Percentiles rank a stretch among this genome's conserved stretches.
Conservation (phyloP, 805 yeast species). For the Saccharomycopsis selenospora region DNA sequence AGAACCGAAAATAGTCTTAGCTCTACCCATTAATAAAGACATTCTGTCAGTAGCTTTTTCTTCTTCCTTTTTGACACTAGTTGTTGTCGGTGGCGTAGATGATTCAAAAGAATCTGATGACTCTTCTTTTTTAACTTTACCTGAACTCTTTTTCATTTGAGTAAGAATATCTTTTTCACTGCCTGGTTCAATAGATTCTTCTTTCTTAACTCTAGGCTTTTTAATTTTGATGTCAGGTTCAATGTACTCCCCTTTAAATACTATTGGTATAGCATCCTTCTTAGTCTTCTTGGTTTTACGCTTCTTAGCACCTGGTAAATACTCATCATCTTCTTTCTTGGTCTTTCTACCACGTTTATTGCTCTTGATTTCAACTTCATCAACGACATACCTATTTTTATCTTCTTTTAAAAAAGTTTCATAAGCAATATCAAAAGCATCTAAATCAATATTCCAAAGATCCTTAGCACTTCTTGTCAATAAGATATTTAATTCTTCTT, state of each 20-base stretch:
- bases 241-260: conserved; percentile 15
- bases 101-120: too few relatives aligned
- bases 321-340: conserved; percentile 15
- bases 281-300: conserved; percentile 8
- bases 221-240: conserved; percentile 15
- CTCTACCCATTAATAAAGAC: conserved; percentile 15
- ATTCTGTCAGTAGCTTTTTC: conserved; percentile 11
- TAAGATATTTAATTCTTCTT: conserved; percentile 58
- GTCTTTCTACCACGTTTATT: conserved; percentile 13
- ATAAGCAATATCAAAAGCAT: conserved; percentile 62
- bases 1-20: conserved; percentile 18
- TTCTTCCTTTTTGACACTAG: conserved; percentile 5
- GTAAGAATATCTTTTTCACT: conserved; percentile 1
- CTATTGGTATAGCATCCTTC: conserved; percentile 1
- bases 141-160: conserved; percentile 7
- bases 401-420: conserved; percentile 61
- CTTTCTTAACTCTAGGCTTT: conserved; percentile 15
- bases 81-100: too few relatives aligned
- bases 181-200: conserved; percentile 14
- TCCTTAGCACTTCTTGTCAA: conserved; percentile 73
- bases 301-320: conserved; percentile 13
- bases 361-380: conserved; percentile 5
- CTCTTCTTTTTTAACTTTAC: conserved; percentile 6
- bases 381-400: conserved; percentile 36
- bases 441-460: conserved; percentile 80